Evolutionary conservation across 352 stramenopile genomes (phyloP), one percentile per base, ranked within the genome.

Genomic region (Pythium sukuiense): DNA sequence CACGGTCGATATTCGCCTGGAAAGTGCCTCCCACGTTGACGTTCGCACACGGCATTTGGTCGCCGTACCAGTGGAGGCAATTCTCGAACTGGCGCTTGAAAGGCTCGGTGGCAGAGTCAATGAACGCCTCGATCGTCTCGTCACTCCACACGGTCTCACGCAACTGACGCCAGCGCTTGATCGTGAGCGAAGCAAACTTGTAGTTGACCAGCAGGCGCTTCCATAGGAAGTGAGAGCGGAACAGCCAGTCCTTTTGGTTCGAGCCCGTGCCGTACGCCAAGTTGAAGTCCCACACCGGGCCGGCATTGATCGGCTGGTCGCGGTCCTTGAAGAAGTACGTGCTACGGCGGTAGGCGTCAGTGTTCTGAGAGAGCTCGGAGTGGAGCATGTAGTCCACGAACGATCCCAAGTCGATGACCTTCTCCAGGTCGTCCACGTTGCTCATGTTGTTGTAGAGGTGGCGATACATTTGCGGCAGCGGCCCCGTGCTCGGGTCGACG

Each of bases 321-420:
- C 84, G 79, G 69, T 92, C 84, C 61, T 92, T 92, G 63, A 90
- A 89, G 71, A 84, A 93, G 67, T 83, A 93, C 37, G 82, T 85
- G 67, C 82, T 91, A 27, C 81, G 80, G 9, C 80, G 76, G 66
- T 91, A 93, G 2, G 85, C 81, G 65, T 93, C 85, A 14, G 87
- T 80, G 65, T 93, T 93, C 55, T 90, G 75, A 4, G 82, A 91
- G 77, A 90, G 87, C 71, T 93, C 85, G 9, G 85, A 91, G 74
- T 93, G 85, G 59, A 93, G 62, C 26, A 93, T 68, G 60, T 93
- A 90, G 59, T 93, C 85, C 45, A 77, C 77, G 53, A 83, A 91
- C 26, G 80, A 90, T 0, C 85, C 85, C 0, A 93, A 57, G 65
- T 93, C 85, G 54, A 89, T 58, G 59, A 90, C 79, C 49, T 77